phyloP scores from a whole-genome alignment of 768 basidiomycete species.

The Steccherinum ochraceum region DNA sequence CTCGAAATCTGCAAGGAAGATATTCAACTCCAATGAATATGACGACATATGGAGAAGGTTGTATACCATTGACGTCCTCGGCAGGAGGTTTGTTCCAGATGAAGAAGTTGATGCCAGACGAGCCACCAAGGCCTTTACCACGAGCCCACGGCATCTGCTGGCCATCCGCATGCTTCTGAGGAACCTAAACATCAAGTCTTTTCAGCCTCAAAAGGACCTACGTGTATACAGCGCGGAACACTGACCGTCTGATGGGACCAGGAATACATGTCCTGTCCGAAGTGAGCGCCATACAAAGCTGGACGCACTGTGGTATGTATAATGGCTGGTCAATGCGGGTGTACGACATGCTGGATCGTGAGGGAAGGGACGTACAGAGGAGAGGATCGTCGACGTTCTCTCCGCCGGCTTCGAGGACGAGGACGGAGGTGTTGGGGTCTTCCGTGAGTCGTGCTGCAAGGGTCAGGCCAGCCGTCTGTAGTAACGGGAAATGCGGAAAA shows the following conservation, averaged over 20 bases:
- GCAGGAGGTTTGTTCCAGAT: constrained; percentile 5
- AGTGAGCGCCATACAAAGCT: constrained; percentile 14
- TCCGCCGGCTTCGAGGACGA: constrained; percentile 9
- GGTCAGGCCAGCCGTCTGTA: constrained; percentile 9
- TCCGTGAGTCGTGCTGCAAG: constrained; percentile 10
- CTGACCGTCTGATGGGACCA: no score
- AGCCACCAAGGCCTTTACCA: constrained; percentile 1
- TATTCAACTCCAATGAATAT: no score
- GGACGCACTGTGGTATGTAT: constrained; percentile 21
- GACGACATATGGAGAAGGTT: no score
- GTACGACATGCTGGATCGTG: no score
- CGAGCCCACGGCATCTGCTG: not conserved
- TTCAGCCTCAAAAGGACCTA: no score
- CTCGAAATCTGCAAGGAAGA: no score
- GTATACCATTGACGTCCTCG: not conserved
- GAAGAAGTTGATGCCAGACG: constrained; percentile 6
- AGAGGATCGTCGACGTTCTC: constrained; percentile 7
- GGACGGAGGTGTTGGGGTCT: constrained; percentile 3
- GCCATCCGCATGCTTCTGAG: not conserved
- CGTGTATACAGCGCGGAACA: no score
- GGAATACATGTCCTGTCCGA: no score
- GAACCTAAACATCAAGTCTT: no score
- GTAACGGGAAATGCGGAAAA: no score
- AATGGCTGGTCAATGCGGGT: not conserved
- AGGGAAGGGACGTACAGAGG: constrained; percentile 3